These are phyloP conservation scores for Boletus reticuloceps DNA, from an alignment of 768 basidiomycete species.

Conservation along the genomic window DNA sequence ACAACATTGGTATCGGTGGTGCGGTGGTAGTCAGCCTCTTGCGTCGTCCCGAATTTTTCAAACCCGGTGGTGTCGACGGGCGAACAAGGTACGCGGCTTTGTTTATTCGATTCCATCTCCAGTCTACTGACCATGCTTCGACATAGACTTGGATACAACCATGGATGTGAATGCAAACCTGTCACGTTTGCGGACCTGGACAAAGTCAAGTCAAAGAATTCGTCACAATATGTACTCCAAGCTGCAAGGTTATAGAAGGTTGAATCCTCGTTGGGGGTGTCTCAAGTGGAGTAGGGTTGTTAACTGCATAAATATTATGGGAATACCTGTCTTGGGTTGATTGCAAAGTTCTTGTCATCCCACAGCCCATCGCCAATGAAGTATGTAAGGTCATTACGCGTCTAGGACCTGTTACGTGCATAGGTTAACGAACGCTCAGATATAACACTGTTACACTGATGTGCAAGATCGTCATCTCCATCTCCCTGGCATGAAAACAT, in stretches of 20 bases:
- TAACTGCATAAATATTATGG: too few species aligned
- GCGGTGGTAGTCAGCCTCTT: conserved; percentile 76
- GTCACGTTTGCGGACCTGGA: conserved; percentile 64
- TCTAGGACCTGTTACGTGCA: too few species aligned
- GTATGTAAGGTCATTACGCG: too few species aligned
- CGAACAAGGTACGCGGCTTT: conserved; percentile 49
- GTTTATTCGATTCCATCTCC: not conserved
- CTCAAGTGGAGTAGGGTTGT: too few species aligned
- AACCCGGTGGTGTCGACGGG: conserved; percentile 64
- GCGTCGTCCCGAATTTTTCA: conserved; percentile 75
- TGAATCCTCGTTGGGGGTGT: not conserved
- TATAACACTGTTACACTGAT: too few species aligned
- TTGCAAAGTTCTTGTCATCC: too few species aligned
- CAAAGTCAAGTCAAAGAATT: conserved; percentile 70
- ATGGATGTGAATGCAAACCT: conserved; percentile 63
- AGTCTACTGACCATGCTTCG: not conserved
- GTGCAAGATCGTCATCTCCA: too few species aligned
- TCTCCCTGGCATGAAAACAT: too few species aligned
- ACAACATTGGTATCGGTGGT: conserved; percentile 82
- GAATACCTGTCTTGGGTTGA: too few species aligned
- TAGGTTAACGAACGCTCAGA: too few species aligned
- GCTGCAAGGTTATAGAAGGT: conserved; percentile 41
- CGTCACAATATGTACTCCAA: conserved; percentile 44
- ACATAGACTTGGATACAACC: conserved; percentile 74
- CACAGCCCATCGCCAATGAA: too few species aligned